These are phyloP conservation scores for Schizophyllum amplum DNA, from an alignment of 1,284 basidiomycete species.

Conservation along the genomic window DNA sequence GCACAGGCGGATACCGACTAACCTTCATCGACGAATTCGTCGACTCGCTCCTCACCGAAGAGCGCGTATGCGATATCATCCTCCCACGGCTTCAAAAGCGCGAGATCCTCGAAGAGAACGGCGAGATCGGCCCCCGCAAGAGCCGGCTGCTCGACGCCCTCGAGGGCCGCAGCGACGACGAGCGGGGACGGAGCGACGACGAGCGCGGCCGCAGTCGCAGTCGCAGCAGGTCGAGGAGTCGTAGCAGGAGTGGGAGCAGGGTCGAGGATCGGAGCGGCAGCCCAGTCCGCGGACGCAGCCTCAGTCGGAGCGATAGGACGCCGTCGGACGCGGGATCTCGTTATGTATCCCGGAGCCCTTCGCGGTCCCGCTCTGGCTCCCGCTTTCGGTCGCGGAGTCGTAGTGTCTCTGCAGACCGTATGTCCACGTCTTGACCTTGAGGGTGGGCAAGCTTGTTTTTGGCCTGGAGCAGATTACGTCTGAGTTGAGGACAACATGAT, in stretches of 20 bases:
- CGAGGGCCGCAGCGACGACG: conserved; percentile 58
- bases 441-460: too few species aligned
- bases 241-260: conserved; percentile 22
- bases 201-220: conserved; percentile 37
- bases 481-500: too few species aligned
- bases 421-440: conserved; percentile 19
- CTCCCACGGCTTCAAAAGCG: conserved; percentile 86
- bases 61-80: conserved; percentile 95
- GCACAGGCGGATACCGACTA: conserved; percentile 69
- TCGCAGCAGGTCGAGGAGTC: conserved; percentile 25
- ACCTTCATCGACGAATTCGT: conserved; percentile 92
- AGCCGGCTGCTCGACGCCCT: conserved; percentile 78
- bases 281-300: conserved; percentile 22
- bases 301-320: conserved; percentile 23
- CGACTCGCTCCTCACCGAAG: conserved; percentile 78
- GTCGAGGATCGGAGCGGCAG: conserved; percentile 22
- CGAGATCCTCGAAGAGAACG: conserved; percentile 83
- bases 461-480: too few species aligned
- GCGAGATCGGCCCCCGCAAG: conserved; percentile 78
- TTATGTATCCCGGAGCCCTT: conserved; percentile 57
- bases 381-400: conserved; percentile 45
- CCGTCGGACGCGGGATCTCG: conserved; percentile 42
- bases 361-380: conserved; percentile 35
- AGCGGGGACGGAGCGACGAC: conserved; percentile 28
- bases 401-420: conserved; percentile 53